Evolutionary conservation across 805 yeast species (phyloP).

Genomic region (Scheffersomyces stipitis): DNA sequence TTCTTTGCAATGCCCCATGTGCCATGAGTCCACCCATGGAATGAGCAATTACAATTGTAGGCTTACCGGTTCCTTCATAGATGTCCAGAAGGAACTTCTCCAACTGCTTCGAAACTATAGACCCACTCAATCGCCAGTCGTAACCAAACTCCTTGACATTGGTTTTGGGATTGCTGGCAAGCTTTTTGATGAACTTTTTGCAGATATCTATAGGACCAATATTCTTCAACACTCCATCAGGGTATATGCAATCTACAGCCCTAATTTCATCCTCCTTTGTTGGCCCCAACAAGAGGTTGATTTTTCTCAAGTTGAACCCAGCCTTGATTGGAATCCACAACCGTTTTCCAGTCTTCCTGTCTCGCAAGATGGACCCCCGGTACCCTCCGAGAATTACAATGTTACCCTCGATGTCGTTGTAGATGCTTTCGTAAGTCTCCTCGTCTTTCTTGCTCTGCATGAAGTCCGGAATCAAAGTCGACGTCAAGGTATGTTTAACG

Average conservation of each 20-base stretch:
- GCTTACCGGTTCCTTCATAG: constrained; percentile 50
- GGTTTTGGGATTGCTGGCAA: constrained; percentile 56
- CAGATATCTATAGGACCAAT: constrained; percentile 87
- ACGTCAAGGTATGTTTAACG: constrained; percentile 58
- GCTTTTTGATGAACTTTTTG: constrained; percentile 53
- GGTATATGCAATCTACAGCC: constrained; percentile 53
- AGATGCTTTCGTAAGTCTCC: constrained; percentile 44
- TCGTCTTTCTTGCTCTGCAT: constrained; percentile 18
- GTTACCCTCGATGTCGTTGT: constrained; percentile 70
- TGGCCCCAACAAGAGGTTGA: constrained; percentile 74
- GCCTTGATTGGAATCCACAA: constrained; percentile 89
- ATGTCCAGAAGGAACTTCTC: constrained; percentile 46
- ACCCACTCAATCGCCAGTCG: constrained; percentile 85
- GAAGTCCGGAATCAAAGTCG: constrained; percentile 42
- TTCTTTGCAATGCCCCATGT: constrained; percentile 70
- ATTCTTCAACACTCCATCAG: constrained; percentile 78
- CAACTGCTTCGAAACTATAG: constrained; percentile 53
- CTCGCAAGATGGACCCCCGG: constrained; percentile 77
- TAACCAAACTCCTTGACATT: constrained; percentile 78
- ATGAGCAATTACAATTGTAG: constrained; percentile 76
- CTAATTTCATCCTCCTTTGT: constrained; percentile 62
- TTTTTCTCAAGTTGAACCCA: constrained; percentile 70
- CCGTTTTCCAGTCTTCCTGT: constrained; percentile 58
- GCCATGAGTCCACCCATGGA: constrained; percentile 94
- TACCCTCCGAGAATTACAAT: constrained; percentile 84